Percentiles rank a stretch among this genome's conserved stretches.
phyloP scores from a whole-genome alignment of 352 stramenopile genomes.

The Phytopythium helicoides region DNA sequence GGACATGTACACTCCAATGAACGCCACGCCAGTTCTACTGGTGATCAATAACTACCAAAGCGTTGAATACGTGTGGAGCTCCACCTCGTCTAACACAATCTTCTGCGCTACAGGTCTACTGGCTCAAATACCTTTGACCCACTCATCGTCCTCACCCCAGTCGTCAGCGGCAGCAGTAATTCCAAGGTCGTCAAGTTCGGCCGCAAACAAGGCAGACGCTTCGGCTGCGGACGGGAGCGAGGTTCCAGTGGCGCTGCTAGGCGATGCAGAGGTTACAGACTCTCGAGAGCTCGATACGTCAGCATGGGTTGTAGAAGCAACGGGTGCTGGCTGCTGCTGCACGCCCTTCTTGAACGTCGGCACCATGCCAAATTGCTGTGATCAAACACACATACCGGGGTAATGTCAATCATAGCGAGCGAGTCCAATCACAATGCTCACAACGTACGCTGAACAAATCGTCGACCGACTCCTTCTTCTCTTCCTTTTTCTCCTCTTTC shows the following conservation, averaged over 20 bases:
- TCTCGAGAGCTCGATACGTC: constrained; percentile 5
- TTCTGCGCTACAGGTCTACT: background rate
- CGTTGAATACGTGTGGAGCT: too few relatives aligned
- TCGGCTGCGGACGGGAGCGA: constrained; percentile 28
- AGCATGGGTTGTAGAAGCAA: constrained; percentile 10
- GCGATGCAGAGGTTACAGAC: background rate
- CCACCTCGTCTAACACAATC: background rate
- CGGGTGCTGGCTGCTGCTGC: constrained; percentile 25
- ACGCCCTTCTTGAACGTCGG: constrained; percentile 71
- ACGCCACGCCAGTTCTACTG: too few relatives aligned
- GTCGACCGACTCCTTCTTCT: constrained; percentile 41
- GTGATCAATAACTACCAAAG: background rate
- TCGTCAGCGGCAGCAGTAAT: constrained; percentile 39
- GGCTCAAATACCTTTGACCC: constrained; percentile 63
- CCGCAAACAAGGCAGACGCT: constrained; percentile 53
- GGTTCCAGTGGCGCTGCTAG: constrained; percentile 8
- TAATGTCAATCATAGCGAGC: constrained; percentile 3
- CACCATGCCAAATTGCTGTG: constrained; percentile 85
- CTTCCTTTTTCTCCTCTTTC: constrained; percentile 17
- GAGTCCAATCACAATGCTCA: constrained; percentile 2
- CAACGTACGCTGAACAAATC: constrained; percentile 81
- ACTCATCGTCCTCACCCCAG: constrained; percentile 83
- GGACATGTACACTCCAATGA: too few relatives aligned
- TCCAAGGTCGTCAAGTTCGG: constrained; percentile 65
- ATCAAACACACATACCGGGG: constrained; percentile 4